Evolutionary conservation across 306 rosid species (phyloP).

Genomic region (Lotus japonicus): DNA sequence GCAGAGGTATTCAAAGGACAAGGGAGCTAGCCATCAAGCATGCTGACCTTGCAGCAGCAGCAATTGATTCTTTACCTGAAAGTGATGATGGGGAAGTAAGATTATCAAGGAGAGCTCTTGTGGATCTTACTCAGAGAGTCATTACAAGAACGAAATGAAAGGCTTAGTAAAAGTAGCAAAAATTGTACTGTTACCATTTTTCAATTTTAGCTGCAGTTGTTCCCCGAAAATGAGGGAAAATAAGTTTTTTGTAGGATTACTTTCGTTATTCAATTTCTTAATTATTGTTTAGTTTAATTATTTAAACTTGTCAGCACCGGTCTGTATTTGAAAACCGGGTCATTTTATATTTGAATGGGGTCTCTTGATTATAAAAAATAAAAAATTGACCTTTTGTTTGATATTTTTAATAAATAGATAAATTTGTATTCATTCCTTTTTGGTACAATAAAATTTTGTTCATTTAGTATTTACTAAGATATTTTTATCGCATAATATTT

Average conservation of each 20-base stretch:
- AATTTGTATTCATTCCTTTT: no score
- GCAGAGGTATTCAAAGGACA: slow-evolving; percentile 69
- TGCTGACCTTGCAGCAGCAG: slow-evolving; percentile 74
- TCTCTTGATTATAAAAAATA: no score
- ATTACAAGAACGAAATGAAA: slow-evolving; percentile 62
- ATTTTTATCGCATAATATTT: no score
- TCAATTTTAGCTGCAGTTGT: background rate
- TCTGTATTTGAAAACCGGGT: no score
- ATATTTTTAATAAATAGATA: no score
- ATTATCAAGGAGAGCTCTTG: slow-evolving; percentile 68
- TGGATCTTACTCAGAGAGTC: slow-evolving; percentile 73
- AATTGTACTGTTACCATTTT: background rate
- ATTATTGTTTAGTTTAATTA: no score
- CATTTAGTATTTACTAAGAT: no score
- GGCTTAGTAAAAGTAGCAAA: background rate
- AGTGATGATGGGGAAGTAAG: slow-evolving; percentile 56
- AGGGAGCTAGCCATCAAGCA: slow-evolving; percentile 69
- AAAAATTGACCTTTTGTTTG: no score
- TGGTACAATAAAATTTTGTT: no score
- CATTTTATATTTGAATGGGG: no score
- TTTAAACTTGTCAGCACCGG: no score
- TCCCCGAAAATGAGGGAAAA: background rate
- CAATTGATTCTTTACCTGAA: slow-evolving; percentile 74
- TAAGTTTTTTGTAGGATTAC: background rate
- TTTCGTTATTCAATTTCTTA: background rate